These are phyloP conservation scores for Metschnikowia noctiluminum DNA, from an alignment of 805 yeast species.

Conservation along the genomic window DNA sequence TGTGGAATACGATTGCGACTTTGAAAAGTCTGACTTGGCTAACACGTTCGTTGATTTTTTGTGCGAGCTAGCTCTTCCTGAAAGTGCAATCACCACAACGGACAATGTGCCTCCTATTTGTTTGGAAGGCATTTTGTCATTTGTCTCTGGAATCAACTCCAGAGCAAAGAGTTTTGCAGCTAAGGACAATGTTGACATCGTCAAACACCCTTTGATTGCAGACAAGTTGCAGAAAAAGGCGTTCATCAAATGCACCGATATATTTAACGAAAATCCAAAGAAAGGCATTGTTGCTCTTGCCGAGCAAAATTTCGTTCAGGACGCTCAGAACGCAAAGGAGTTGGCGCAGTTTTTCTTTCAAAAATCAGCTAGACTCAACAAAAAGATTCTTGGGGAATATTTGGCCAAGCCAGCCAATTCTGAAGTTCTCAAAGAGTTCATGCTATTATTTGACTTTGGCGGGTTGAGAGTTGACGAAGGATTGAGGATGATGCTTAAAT, in stretches of 20 bases:
- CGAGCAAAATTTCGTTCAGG: constrained; percentile 61
- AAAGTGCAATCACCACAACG: constrained; percentile 73
- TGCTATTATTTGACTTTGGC: constrained; percentile 68
- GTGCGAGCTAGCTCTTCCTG: constrained; percentile 79
- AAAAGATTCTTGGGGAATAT: constrained; percentile 81
- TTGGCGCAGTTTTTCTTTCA: constrained; percentile 75
- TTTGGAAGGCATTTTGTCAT: constrained; percentile 77
- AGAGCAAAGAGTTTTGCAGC: constrained; percentile 32
- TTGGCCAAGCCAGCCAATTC: constrained; percentile 72
- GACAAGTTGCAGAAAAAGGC: constrained; percentile 61
- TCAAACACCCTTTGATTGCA: constrained; percentile 32
- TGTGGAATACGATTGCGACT: constrained; percentile 85
- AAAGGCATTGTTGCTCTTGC: constrained; percentile 65
- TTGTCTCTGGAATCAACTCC: constrained; percentile 59
- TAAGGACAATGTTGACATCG: background rate
- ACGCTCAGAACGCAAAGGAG: constrained; percentile 47
- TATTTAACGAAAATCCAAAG: constrained; percentile 76
- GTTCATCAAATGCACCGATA: constrained; percentile 70
- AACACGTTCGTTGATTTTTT: constrained; percentile 64
- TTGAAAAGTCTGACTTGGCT: constrained; percentile 78
- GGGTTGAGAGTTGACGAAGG: constrained; percentile 91
- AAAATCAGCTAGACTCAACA: constrained; percentile 79
- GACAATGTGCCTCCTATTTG: constrained; percentile 92
- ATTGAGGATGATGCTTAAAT: constrained; percentile 70
- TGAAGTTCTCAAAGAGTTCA: constrained; percentile 58